Percentiles rank a stretch among this genome's conserved stretches.
Evolutionary conservation across 2,329 filamentous ascomycete genomes (phyloP).

Genomic region (Rutstroemia sydowiana): DNA sequence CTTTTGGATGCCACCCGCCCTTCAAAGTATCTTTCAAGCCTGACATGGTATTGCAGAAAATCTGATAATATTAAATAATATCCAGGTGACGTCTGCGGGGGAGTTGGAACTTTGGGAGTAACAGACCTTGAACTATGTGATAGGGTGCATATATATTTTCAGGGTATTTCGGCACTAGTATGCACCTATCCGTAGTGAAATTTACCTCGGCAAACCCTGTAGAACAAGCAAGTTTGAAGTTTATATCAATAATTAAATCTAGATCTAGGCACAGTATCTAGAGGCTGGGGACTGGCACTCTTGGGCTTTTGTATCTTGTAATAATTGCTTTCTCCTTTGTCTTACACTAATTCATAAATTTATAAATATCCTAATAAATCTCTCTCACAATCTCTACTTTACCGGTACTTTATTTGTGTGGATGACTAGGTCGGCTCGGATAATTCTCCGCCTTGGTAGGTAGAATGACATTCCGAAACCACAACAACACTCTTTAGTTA

Average conservation of each 20-base stretch:
- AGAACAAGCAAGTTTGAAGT: not conserved
- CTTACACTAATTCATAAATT: no score
- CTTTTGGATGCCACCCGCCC: constrained; percentile 47
- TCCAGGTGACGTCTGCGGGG: constrained; percentile 3
- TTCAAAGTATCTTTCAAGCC: constrained; percentile 41
- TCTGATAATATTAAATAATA: not conserved
- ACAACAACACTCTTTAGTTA: no score
- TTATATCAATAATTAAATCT: not conserved
- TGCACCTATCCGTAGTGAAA: not conserved
- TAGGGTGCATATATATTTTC: not conserved
- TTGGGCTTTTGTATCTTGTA: no score
- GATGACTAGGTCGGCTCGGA: no score
- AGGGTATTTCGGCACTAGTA: not conserved
- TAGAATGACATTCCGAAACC: no score
- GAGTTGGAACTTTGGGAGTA: not conserved
- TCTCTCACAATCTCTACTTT: no score
- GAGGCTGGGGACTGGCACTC: no score
- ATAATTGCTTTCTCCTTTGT: no score
- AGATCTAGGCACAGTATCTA: no score
- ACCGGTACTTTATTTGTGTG: no score
- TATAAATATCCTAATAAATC: no score
- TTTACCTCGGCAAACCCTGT: not conserved
- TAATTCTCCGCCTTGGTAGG: no score
- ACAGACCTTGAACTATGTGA: not conserved
- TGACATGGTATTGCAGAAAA: constrained; percentile 1